Percentiles rank a stretch among this genome's conserved stretches.
These are phyloP conservation scores for Thelonectria olida DNA, from an alignment of 2,329 filamentous ascomycete species.

Conservation along the genomic window DNA sequence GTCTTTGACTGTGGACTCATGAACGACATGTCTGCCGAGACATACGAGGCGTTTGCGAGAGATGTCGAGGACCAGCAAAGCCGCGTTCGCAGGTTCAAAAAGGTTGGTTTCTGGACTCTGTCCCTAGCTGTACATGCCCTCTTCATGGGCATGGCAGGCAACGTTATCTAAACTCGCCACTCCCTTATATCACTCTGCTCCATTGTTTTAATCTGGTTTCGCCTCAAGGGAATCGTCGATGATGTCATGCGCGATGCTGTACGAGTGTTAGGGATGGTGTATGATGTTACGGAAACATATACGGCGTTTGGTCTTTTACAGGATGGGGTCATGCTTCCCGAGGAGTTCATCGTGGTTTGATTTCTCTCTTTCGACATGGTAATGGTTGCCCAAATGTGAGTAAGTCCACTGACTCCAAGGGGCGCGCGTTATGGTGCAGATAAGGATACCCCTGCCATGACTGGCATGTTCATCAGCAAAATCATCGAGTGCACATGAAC, in stretches of 20 bases:
- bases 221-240: constrained; percentile 12
- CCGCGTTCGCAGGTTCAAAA: constrained; percentile 86
- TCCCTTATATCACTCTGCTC: constrained; percentile 21
- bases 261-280: constrained; percentile 14
- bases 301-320: constrained; percentile 29
- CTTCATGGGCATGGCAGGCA: constrained; percentile 94
- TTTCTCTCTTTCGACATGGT: constrained; percentile 5
- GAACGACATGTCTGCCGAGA: constrained; percentile 92
- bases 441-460: constrained; percentile 32
- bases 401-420: neutral
- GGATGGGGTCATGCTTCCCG: neutral
- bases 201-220: constrained; percentile 9
- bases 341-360: constrained; percentile 10
- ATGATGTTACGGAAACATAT: constrained; percentile 14
- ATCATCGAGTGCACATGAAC: constrained; percentile 21
- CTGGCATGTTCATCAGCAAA: constrained; percentile 23
- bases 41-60: constrained; percentile 91
- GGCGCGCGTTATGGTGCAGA: constrained; percentile 20
- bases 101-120: constrained; percentile 96
- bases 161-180: constrained; percentile 59
- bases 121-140: constrained; percentile 92
- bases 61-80: constrained; percentile 92
- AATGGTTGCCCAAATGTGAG: neutral
- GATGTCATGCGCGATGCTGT: constrained; percentile 25
- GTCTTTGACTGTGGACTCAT: constrained; percentile 92